Evolutionary conservation across 192 early-diverging fungal species (phyloP).

Genomic region (Backusella morwellensis): DNA sequence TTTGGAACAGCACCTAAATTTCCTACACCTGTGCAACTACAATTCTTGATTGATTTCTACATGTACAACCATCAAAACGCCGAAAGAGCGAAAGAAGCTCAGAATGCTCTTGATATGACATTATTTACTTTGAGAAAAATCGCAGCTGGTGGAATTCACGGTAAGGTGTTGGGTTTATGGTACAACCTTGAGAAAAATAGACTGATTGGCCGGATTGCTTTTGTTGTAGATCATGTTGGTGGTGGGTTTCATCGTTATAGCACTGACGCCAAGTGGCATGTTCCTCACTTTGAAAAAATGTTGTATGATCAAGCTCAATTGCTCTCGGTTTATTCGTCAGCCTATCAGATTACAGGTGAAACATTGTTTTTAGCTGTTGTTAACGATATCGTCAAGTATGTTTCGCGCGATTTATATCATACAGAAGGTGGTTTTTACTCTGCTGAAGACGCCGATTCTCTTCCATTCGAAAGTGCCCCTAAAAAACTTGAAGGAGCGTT

Average conservation of each 20-base stretch:
- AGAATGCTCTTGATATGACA: conserved; percentile 40
- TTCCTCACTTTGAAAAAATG: conserved; percentile 75
- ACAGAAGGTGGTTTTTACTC: conserved; percentile 57
- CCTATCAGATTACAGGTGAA: conserved; percentile 49
- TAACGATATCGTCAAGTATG: conserved; percentile 56
- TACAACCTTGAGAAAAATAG: background rate
- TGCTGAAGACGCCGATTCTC: conserved; percentile 67
- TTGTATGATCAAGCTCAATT: conserved; percentile 72
- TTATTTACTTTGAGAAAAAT: conserved; percentile 42
- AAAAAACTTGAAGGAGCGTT: conserved; percentile 66
- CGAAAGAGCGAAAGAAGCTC: conserved; percentile 5
- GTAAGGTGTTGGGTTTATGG: conserved; percentile 12
- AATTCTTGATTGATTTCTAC: conserved; percentile 53
- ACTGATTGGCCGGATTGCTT: background rate
- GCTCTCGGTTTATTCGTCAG: conserved; percentile 41
- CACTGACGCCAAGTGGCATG: conserved; percentile 45
- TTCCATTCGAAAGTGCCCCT: conserved; percentile 34
- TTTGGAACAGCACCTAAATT: conserved; percentile 64
- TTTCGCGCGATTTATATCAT: conserved; percentile 47
- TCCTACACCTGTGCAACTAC: conserved; percentile 53
- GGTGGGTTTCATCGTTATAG: conserved; percentile 47
- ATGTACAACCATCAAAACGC: conserved; percentile 20
- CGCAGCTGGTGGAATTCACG: conserved; percentile 44
- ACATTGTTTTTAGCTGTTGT: conserved; percentile 40
- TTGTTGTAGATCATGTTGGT: conserved; percentile 42